Percentiles rank a stretch among this genome's conserved stretches.
Conservation (phyloP, 2,329 filamentous ascomycete species). For the Sporothrix mexicana region DNA sequence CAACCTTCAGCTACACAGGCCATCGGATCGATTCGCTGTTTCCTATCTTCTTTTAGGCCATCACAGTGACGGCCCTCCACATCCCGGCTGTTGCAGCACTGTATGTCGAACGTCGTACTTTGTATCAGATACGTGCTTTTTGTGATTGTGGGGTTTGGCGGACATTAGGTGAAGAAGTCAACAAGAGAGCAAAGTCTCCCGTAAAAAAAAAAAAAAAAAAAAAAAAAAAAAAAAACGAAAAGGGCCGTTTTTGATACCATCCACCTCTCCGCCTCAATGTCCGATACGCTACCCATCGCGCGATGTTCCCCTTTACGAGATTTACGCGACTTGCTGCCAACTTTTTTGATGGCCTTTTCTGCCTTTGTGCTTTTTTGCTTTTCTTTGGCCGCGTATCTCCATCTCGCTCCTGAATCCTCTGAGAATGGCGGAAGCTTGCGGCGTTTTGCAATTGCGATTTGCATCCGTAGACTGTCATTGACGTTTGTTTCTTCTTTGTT, state of each 20-base stretch:
- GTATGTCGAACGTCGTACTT: too few relatives aligned
- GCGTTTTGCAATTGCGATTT: background rate
- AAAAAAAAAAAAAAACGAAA: background rate
- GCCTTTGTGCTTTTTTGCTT: too few relatives aligned
- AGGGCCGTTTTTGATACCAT: background rate
- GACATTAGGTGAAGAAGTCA: background rate
- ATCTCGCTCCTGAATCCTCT: constrained; percentile 1
- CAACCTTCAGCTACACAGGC: background rate
- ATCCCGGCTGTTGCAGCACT: background rate
- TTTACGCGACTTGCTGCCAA: constrained; percentile 12
- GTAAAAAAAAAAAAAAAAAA: background rate
- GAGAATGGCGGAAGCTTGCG: too few relatives aligned
- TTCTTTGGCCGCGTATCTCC: background rate
- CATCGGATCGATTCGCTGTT: background rate
- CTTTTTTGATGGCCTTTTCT: background rate
- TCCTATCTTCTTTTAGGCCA: background rate
- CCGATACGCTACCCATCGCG: constrained; percentile 7
- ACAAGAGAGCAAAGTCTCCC: background rate
- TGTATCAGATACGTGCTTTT: background rate
- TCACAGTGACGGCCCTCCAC: background rate
- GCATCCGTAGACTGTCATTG: background rate
- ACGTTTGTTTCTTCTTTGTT: background rate
- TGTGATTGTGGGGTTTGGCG: background rate
- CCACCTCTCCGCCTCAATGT: too few relatives aligned
- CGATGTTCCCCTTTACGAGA: constrained; percentile 6